These are phyloP conservation scores for Sarocladium brachiariae DNA, from an alignment of 2,329 filamentous ascomycete species.

Conservation along the genomic window DNA sequence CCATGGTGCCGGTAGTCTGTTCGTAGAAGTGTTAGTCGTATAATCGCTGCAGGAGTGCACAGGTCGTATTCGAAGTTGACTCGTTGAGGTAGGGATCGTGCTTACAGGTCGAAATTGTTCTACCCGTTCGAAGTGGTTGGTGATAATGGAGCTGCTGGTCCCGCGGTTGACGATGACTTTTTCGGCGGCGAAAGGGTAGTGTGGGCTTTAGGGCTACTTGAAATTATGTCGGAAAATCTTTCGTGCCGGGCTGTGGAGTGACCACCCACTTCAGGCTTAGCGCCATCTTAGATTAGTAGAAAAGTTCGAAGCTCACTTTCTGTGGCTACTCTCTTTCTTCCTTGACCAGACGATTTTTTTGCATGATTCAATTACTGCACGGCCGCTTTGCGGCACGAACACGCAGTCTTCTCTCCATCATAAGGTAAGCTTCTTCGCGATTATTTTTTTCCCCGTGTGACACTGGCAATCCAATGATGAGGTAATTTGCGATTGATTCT, in stretches of 20 bases:
- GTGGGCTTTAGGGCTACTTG: conserved; percentile 30
- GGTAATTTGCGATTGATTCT: conserved; percentile 99
- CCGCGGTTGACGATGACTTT: conserved; percentile 32
- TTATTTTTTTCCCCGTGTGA: conserved; percentile 10
- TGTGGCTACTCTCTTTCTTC: background rate
- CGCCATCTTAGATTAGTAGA: background rate
- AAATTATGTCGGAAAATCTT: conserved; percentile 4
- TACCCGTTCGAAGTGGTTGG: conserved; percentile 10
- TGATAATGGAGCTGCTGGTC: conserved; percentile 18
- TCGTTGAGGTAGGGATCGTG: conserved; percentile 17
- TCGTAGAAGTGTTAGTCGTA: conserved; percentile 25
- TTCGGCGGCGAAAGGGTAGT: conserved; percentile 31
- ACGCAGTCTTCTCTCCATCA: background rate
- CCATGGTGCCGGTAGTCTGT: conserved; percentile 65
- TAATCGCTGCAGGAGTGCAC: conserved; percentile 19
- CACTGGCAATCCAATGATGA: conserved; percentile 59
- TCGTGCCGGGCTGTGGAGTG: background rate
- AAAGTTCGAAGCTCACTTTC: background rate
- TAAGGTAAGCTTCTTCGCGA: conserved; percentile 18
- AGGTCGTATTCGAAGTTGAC: conserved; percentile 12
- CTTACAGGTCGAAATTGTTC: conserved; percentile 10
- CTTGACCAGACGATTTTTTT: background rate
- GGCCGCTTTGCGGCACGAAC: background rate
- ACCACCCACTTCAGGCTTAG: background rate
- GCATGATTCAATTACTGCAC: background rate